Evolutionary conservation across 2,329 filamentous ascomycete genomes (phyloP).

Genomic region (Dactylellina haptotyla): DNA sequence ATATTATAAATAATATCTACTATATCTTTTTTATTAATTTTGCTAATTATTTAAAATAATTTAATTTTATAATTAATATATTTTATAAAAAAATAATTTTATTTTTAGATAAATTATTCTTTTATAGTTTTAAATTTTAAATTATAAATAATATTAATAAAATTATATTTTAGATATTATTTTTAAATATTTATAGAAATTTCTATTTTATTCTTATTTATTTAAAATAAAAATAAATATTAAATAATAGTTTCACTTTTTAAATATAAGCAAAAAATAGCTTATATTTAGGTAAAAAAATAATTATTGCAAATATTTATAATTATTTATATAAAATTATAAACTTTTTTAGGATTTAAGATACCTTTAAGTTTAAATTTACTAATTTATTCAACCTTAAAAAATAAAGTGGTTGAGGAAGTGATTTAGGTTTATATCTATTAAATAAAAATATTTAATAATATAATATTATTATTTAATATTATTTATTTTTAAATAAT

Average conservation of each 20-base stretch:
- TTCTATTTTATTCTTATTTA: background rate
- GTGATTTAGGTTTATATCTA: background rate
- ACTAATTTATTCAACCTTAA: background rate
- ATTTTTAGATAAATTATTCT: background rate
- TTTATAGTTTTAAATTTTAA: background rate
- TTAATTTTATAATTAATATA: background rate
- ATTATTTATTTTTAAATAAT: background rate
- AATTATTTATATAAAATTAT: background rate
- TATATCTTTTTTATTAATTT: background rate
- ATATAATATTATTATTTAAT: background rate
- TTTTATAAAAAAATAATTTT: background rate
- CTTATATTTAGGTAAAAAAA: background rate
- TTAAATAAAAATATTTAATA: background rate
- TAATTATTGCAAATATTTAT: background rate
- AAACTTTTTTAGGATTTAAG: background rate
- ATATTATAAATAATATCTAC: background rate
- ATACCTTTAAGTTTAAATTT: background rate
- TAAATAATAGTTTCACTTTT: background rate
- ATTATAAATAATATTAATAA: background rate
- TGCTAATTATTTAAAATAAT: background rate
- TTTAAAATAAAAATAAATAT: background rate
- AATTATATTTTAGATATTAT: background rate
- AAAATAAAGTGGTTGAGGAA: background rate
- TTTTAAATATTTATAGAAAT: background rate
- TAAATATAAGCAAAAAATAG: background rate